A percentile compares a stretch with the other conserved stretches of the same genome.
These are phyloP conservation scores for Cinnamomum chago DNA, from an alignment of 164 flowering plant genomes.

Conservation along the genomic window DNA sequence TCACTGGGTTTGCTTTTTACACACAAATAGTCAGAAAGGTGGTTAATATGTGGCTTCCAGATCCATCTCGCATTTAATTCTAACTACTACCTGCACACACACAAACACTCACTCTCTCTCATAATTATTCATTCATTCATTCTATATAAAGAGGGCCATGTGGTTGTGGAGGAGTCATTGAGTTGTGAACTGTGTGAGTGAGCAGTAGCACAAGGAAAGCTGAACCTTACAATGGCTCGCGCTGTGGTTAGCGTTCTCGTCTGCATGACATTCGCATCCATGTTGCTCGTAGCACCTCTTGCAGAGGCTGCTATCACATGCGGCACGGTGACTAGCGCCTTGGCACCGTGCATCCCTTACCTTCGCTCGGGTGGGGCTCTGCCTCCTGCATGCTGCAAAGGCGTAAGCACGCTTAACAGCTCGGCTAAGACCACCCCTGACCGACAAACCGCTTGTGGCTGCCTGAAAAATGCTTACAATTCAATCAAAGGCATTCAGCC, in stretches of 20 bases:
- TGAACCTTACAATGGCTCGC: not conserved
- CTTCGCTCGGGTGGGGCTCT: not conserved
- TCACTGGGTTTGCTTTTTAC: too few species aligned
- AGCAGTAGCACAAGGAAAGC: too few species aligned
- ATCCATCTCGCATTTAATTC: too few species aligned
- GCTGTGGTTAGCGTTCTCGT: not conserved
- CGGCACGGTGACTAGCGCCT: not conserved
- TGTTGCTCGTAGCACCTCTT: not conserved
- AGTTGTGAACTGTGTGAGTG: too few species aligned
- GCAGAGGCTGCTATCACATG: not conserved
- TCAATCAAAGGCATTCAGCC: not conserved
- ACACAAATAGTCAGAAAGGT: too few species aligned
- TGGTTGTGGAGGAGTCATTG: too few species aligned
- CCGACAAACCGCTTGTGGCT: constrained; percentile 6
- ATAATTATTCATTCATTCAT: too few species aligned
- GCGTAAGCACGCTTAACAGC: not conserved
- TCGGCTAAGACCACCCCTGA: not conserved
- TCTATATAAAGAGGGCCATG: too few species aligned
- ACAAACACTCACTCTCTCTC: too few species aligned
- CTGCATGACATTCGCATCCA: not conserved
- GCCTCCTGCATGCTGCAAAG: constrained; percentile 6
- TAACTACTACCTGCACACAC: too few species aligned
- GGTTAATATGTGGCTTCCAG: too few species aligned
- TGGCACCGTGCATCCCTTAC: not conserved
- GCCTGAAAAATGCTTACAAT: not conserved